Conservation (phyloP, 108 stramenopile genomes). For the Skeletonema grethae region DNA sequence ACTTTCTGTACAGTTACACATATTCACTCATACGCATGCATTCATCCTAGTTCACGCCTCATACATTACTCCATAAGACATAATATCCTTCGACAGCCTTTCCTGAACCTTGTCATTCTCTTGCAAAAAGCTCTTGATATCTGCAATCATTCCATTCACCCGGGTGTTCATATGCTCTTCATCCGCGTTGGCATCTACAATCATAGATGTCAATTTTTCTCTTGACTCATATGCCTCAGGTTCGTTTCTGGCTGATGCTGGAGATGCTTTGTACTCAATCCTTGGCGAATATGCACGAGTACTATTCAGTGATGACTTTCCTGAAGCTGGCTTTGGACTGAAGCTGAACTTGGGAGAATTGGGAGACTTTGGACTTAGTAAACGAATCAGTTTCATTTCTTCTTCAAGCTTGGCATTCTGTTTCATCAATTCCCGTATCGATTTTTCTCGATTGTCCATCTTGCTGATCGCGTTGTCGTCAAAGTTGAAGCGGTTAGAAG, state of each 20-base stretch:
- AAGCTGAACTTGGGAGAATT: not conserved
- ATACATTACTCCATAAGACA: not conserved
- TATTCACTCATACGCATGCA: too few species aligned
- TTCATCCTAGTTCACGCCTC: not conserved
- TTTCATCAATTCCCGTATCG: conserved; percentile 22
- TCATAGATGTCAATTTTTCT: not conserved
- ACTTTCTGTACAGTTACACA: not conserved
- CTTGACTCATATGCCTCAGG: conserved; percentile 2
- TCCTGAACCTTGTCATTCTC: conserved; percentile 22
- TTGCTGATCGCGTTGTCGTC: not conserved
- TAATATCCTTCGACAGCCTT: conserved; percentile 14
- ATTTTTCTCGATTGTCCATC: not conserved
- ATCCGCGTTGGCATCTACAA: not conserved
- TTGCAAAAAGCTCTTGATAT: conserved; percentile 24
- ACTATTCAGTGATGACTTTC: not conserved
- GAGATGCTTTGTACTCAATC: not conserved
- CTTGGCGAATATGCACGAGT: not conserved
- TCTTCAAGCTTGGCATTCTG: conserved; percentile 27
- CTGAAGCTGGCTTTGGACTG: not conserved
- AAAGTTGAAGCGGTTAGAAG: conserved; percentile 6
- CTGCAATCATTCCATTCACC: conserved; percentile 30
- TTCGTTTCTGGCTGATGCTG: not conserved
- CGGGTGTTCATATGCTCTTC: conserved; percentile 17
- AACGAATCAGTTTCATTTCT: conserved; percentile 30
- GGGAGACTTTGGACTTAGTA: not conserved